Percentiles rank a stretch among this genome's conserved stretches.
These are phyloP conservation scores for Cyberlindnera saturnus DNA, from an alignment of 805 yeast species.

Conservation along the genomic window DNA sequence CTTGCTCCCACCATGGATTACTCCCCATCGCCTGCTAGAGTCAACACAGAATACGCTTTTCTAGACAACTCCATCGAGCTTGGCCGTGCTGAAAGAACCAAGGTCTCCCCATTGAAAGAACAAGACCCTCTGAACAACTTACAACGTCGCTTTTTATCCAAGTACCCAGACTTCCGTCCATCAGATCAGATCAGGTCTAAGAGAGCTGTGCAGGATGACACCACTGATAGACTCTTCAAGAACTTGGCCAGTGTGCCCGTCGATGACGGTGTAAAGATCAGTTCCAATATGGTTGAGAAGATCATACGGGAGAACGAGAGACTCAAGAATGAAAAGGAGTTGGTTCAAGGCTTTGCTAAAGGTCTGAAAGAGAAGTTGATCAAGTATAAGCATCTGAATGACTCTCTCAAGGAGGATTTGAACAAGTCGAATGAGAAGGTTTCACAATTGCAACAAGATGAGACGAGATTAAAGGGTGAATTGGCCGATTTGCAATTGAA, in stretches of 20 bases:
- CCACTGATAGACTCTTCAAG: constrained; percentile 19
- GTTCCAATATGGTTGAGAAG: constrained; percentile 32
- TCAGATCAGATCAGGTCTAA: neutral
- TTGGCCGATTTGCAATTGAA: constrained; percentile 14
- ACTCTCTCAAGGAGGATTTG: constrained; percentile 15
- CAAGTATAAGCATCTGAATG: constrained; percentile 30
- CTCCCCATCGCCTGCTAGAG: constrained; percentile 21
- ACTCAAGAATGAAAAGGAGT: constrained; percentile 25
- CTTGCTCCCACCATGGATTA: constrained; percentile 17
- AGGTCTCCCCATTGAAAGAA: constrained; percentile 12
- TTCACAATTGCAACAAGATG: constrained; percentile 8
- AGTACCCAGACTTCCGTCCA: constrained; percentile 19
- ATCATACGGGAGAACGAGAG: constrained; percentile 31
- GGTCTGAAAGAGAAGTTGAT: constrained; percentile 29
- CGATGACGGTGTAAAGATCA: constrained; percentile 29
- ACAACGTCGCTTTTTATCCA: constrained; percentile 17
- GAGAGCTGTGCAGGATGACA: constrained; percentile 8
- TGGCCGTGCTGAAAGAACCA: constrained; percentile 14
- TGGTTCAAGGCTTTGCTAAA: constrained; percentile 27
- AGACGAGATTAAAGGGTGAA: constrained; percentile 10
- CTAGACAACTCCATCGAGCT: constrained; percentile 21
- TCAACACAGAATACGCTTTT: constrained; percentile 17
- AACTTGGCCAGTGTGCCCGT: constrained; percentile 14
- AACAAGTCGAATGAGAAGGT: constrained; percentile 6
- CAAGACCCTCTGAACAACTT: constrained; percentile 9